phyloP scores from a whole-genome alignment of 331 rosid genomes.

The Quercus tomentella region DNA sequence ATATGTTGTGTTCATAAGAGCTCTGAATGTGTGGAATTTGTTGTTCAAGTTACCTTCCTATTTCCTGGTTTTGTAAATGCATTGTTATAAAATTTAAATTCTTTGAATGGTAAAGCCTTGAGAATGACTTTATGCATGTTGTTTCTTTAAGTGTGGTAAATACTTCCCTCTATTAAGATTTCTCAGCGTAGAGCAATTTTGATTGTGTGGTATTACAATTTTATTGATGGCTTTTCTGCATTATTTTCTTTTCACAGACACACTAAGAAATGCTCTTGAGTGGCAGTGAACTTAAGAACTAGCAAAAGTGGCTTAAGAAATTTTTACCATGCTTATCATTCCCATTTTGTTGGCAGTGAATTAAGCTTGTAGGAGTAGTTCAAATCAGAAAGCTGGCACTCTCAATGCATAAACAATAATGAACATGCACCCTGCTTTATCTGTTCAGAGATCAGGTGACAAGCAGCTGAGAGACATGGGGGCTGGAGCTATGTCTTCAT shows the following conservation, averaged over 20 bases:
- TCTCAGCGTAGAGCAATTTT: background rate
- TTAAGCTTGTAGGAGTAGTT: conserved; percentile 15
- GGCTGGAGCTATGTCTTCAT: conserved; percentile 41
- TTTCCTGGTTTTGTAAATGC: background rate
- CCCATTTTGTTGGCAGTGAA: conserved; percentile 14
- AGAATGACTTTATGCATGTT: background rate
- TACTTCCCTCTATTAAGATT: background rate
- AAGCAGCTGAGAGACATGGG: conserved; percentile 28
- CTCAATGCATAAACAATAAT: background rate
- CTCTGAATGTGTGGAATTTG: background rate
- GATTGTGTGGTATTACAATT: conserved; percentile 8
- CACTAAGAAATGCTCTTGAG: background rate
- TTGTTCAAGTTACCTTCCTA: background rate
- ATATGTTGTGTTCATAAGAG: background rate
- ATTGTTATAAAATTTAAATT: background rate
- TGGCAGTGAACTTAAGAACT: background rate
- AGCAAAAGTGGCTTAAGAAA: background rate
- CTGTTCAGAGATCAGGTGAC: conserved; percentile 26
- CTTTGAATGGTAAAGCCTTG: background rate
- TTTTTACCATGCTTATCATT: background rate
- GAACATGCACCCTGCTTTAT: conserved; percentile 23
- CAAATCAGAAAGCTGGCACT: conserved; percentile 4
- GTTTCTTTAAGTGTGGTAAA: background rate
- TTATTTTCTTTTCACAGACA: conserved; percentile 15
- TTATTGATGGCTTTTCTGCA: background rate